These are phyloP conservation scores for Globisporangium abappressorium DNA, from an alignment of 352 stramenopile species.

Conservation along the genomic window DNA sequence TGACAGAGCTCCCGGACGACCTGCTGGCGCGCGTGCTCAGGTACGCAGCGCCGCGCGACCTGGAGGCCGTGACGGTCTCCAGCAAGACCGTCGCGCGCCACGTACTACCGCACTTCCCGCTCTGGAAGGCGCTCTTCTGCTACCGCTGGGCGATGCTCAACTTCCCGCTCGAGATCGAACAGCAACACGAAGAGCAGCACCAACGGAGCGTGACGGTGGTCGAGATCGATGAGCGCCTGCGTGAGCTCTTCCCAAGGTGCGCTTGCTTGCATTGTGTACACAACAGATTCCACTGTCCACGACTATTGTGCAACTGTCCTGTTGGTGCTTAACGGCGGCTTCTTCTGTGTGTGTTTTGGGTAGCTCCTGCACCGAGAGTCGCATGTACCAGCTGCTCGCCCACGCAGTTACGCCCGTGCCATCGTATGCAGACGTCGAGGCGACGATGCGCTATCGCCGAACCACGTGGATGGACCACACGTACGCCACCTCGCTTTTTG, in stretches of 20 bases:
- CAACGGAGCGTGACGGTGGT: constrained; percentile 19
- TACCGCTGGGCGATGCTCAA: constrained; percentile 61
- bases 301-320: not conserved
- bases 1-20: constrained; percentile 44
- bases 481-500: constrained; percentile 20
- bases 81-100: constrained; percentile 35
- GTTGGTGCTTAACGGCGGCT: constrained; percentile 17
- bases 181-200: not conserved
- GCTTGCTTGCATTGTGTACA: not conserved
- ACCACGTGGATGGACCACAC: constrained; percentile 45
- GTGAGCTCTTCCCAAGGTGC: constrained; percentile 50
- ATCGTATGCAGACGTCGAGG: constrained; percentile 50
- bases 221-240: constrained; percentile 37
- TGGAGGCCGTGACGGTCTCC: constrained; percentile 56
- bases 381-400: constrained; percentile 70
- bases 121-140: constrained; percentile 65
- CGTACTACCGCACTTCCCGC: constrained; percentile 50
- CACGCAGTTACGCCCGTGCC: constrained; percentile 64
- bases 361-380: constrained; percentile 51
- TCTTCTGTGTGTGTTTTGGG: not conserved
- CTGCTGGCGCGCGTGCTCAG: constrained; percentile 43
- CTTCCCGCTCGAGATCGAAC: constrained; percentile 37
- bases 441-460: constrained; percentile 37
- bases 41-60: constrained; percentile 41
- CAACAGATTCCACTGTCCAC: too few relatives aligned